Evolutionary conservation across 2,329 filamentous ascomycete species (phyloP), one percentile per base, ranked within the genome.

Genomic region (Pseudogymnoascus sp.): DNA sequence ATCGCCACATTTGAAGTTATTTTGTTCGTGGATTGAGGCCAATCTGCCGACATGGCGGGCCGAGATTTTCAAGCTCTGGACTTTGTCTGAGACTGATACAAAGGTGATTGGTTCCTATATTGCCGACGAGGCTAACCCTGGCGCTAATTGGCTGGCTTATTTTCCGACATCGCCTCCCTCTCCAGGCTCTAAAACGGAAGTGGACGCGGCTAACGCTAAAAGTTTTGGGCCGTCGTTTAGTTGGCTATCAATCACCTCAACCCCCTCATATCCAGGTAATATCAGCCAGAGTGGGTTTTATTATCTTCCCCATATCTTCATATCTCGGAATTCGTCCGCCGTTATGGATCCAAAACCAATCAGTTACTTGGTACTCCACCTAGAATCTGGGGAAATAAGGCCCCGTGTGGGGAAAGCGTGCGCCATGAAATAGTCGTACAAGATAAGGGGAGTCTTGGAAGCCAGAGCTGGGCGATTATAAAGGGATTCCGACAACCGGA

Each of bases 311-410:
- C 46, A 53, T 56, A 56, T 18, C 34, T 25, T 34, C n/a, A 50
- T 34, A 56, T 56, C 25, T 56, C 46, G 46, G 46, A 56, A 56
- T 56, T 31, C n/a, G 46, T 56, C 46, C 46, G 46, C n/a, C 8
- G n/a, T 11, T 31, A 56, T 56, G 46, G 46, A 31, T 56, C 25
- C 14, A 34, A 34, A 31, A 18, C 46, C 46, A 56, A 56, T 56
- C 46, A 56, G n/a, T 18, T 18, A 34, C 46, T 34, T 18, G 25
- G 12, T 56, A 18, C 46, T 8, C 46, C 46, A 56, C 46, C 25
- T 18, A 56, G 46, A 56, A 56, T 56, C 46, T 34, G 46, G 46
- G 46, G 46, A 56, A 56, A 56, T 56, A 56, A 56, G 46, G 46
- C 25, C 25, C 25, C 11, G 46, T 16, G 46, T 56, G 46, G 25